These are phyloP conservation scores for Dactylella cylindrospora DNA, from an alignment of 2,329 filamentous ascomycete genomes.

Conservation along the genomic window DNA sequence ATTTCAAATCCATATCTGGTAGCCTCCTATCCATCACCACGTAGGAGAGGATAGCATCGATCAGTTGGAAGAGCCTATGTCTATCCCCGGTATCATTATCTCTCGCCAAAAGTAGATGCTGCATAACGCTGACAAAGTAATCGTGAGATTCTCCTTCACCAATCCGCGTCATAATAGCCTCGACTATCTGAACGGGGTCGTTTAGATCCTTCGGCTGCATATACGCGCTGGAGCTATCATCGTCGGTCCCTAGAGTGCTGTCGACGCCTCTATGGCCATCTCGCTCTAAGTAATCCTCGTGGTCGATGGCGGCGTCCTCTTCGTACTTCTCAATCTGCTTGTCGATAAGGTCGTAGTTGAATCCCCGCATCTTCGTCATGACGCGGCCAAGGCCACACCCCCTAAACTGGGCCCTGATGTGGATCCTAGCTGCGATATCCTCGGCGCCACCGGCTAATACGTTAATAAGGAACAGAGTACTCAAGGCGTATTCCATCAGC, in stretches of 20 bases:
- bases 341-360: constrained; percentile 97
- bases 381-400: constrained; percentile 94
- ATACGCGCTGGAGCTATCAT: constrained; percentile 62
- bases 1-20: constrained; percentile 96
- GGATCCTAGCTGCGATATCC: constrained; percentile 86
- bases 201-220: constrained; percentile 86
- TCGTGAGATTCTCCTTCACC: constrained; percentile 83
- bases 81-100: constrained; percentile 91
- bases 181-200: constrained; percentile 88
- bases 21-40: constrained; percentile 95
- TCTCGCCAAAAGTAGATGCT: constrained; percentile 88
- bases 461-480: constrained; percentile 91
- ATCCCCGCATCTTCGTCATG: constrained; percentile 93
- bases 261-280: constrained; percentile 61
- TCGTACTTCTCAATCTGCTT: constrained; percentile 95
- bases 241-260: constrained; percentile 66
- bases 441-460: constrained; percentile 85
- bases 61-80: constrained; percentile 92
- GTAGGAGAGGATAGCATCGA: constrained; percentile 98
- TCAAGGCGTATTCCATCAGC: constrained; percentile 97
- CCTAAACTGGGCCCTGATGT: constrained; percentile 93
- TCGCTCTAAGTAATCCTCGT: constrained; percentile 91
- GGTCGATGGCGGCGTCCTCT: constrained; percentile 94
- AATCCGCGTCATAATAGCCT: constrained; percentile 85
- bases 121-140: constrained; percentile 92